Percentiles rank a stretch among this genome's conserved stretches.
phyloP scores from a whole-genome alignment of 371 early-diverging fungal species.

The Nematocida major region DNA sequence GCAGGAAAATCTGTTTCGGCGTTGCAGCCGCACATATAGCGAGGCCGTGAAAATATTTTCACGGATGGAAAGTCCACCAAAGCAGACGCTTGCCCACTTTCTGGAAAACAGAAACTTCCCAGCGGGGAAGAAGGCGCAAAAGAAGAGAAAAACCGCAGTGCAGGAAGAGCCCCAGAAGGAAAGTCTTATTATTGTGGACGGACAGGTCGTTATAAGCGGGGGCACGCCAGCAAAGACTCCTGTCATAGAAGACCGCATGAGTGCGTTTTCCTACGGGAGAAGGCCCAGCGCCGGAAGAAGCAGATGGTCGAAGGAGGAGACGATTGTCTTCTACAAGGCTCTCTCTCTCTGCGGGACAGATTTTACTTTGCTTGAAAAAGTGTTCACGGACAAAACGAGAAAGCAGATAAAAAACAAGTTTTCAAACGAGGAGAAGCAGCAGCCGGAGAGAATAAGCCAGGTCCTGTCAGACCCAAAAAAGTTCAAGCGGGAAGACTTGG shows the following conservation, averaged over 20 bases:
- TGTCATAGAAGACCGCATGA: slow-evolving; percentile 55
- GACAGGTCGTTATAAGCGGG: slow-evolving; percentile 53
- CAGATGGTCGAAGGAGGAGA: slow-evolving; percentile 62
- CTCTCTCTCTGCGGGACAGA: slow-evolving; percentile 62
- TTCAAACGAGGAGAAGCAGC: slow-evolving; percentile 51
- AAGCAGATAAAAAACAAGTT: slow-evolving; percentile 61
- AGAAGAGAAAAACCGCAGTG: slow-evolving; percentile 12
- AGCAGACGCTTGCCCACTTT: slow-evolving; percentile 51
- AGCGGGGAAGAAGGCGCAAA: slow-evolving; percentile 2
- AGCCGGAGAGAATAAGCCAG: slow-evolving; percentile 9
- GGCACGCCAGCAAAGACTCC: slow-evolving; percentile 17
- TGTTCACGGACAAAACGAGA: slow-evolving; percentile 60
- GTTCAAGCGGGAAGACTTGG: slow-evolving; percentile 26
- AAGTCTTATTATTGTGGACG: slow-evolving; percentile 55
- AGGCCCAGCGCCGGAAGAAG: not conserved
- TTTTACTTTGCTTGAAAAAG: slow-evolving; percentile 59
- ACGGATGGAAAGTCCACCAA: not conserved
- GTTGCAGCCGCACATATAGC: not conserved
- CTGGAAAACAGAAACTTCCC: slow-evolving; percentile 62
- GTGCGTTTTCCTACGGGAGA: slow-evolving; percentile 60
- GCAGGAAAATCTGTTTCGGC: no score
- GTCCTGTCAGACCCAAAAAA: not conserved
- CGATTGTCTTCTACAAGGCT: slow-evolving; percentile 59
- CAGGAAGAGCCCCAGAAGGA: slow-evolving; percentile 1
- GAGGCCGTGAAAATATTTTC: slow-evolving; percentile 1